Evolutionary conservation across 176 grass and related monocot genomes (phyloP).

Genomic region (Areca catechu): DNA sequence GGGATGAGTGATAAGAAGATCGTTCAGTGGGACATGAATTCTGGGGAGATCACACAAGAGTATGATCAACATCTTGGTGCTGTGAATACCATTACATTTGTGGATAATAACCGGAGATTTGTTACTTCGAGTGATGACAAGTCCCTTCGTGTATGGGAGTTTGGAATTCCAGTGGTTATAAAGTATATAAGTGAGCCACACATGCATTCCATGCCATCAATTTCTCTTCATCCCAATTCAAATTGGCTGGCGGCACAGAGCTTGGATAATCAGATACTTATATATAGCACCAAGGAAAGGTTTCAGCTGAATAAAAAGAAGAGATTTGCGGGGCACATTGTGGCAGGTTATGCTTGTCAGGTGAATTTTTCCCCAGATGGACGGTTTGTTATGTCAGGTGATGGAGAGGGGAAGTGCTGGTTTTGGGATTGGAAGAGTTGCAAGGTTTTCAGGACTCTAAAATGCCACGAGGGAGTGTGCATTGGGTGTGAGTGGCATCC

Average conservation of each 20-base stretch:
- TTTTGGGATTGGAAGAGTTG: constrained; percentile 99
- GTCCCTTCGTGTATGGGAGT: constrained; percentile 93
- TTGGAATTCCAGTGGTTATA: constrained; percentile 94
- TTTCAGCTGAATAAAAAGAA: constrained; percentile 99
- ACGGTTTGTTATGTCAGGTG: constrained; percentile 88
- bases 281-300: constrained; percentile 97
- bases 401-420: constrained; percentile 95
- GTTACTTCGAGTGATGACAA: constrained; percentile 97
- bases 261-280: constrained; percentile 98
- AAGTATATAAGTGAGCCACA: constrained; percentile 98
- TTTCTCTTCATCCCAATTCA: constrained; percentile 78
- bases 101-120: constrained; percentile 97
- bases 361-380: constrained; percentile 98
- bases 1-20: constrained; percentile 99
- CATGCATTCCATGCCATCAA: constrained; percentile 99
- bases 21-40: constrained; percentile 97
- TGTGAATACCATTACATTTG: constrained; percentile 96
- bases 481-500: constrained; percentile 98
- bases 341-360: constrained; percentile 94
- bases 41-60: constrained; percentile 90
- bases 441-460: constrained; percentile 74
- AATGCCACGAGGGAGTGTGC: constrained; percentile 86
- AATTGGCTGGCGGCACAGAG: constrained; percentile 96
- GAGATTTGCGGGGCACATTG: constrained; percentile 92
- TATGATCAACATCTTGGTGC: constrained; percentile 94